Conservation (phyloP, 169 alveolate species). For the Babesia gibsoni region DNA sequence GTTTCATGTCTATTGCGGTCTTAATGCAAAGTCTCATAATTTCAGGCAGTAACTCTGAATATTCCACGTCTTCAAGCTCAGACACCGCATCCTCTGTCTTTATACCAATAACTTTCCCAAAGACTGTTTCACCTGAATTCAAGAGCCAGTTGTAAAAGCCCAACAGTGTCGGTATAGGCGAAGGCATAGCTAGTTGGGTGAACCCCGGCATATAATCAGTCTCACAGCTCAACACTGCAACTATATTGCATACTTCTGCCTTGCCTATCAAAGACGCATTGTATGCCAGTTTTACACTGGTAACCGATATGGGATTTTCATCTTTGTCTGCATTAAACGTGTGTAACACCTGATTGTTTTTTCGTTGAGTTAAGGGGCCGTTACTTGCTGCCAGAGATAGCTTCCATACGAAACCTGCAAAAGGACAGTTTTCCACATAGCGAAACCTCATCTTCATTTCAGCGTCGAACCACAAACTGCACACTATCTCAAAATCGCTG, state of each 20-base stretch:
- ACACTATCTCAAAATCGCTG: constrained; percentile 3
- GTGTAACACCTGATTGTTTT: not conserved
- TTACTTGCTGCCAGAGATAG: constrained; percentile 44
- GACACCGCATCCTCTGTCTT: not conserved
- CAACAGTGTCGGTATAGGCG: not conserved
- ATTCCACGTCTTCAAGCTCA: constrained; percentile 13
- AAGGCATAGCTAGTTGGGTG: not conserved
- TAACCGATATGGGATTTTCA: not conserved
- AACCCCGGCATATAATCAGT: not conserved
- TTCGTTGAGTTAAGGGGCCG: constrained; percentile 6
- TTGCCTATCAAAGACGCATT: constrained; percentile 10
- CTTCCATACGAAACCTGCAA: constrained; percentile 41
- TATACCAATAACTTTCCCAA: not conserved
- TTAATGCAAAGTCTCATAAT: not conserved
- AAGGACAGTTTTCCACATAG: constrained; percentile 4
- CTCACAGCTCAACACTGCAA: not conserved
- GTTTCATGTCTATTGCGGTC: not conserved
- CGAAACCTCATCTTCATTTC: constrained; percentile 10
- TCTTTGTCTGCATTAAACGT: not conserved
- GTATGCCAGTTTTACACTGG: not conserved
- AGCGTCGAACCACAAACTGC: constrained; percentile 41
- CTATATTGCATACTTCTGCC: constrained; percentile 3
- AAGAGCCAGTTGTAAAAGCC: not conserved
- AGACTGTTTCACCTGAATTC: not conserved
- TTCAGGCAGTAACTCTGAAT: constrained; percentile 14